phyloP scores from a whole-genome alignment of 352 stramenopile genomes.

The Aphanomyces astaci region DNA sequence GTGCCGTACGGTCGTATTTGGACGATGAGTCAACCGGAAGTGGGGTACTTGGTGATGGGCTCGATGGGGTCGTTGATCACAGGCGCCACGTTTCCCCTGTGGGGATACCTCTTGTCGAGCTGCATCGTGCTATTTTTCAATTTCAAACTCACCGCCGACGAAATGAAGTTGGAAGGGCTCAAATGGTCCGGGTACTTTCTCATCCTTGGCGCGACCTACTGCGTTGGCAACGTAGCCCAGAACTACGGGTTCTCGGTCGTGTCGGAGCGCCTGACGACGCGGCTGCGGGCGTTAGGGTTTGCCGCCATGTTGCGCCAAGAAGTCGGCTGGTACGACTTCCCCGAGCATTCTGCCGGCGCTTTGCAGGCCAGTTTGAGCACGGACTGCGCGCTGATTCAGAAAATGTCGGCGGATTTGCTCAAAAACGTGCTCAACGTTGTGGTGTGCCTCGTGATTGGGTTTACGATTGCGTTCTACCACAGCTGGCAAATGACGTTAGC shows the following conservation, averaged over 20 bases:
- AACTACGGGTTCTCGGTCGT: constrained; percentile 49
- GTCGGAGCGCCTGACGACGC: constrained; percentile 38
- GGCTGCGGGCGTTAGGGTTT: constrained; percentile 41
- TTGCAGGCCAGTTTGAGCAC: constrained; percentile 55
- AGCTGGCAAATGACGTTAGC: constrained; percentile 43
- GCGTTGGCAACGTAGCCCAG: constrained; percentile 35
- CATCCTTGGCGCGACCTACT: constrained; percentile 34
- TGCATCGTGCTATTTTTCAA: constrained; percentile 48
- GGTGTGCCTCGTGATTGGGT: constrained; percentile 27
- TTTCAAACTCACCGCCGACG: constrained; percentile 31
- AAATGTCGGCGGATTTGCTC: constrained; percentile 59
- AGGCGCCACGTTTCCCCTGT: constrained; percentile 38
- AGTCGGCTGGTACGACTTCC: constrained; percentile 72
- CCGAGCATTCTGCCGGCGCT: constrained; percentile 60
- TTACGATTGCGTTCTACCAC: constrained; percentile 35
- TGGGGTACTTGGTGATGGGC: constrained; percentile 40
- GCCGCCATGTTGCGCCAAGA: constrained; percentile 60
- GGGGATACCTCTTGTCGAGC: constrained; percentile 44
- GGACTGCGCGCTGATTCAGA: constrained; percentile 66
- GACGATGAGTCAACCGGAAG: constrained; percentile 38
- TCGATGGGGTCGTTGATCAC: constrained; percentile 35
- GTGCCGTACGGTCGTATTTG: constrained; percentile 31
- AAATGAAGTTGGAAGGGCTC: constrained; percentile 33
- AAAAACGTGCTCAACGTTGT: constrained; percentile 45
- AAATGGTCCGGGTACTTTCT: constrained; percentile 39